phyloP scores from a whole-genome alignment of 495 filamentous ascomycete genomes.

The Rostrohypoxylon terebratum region DNA sequence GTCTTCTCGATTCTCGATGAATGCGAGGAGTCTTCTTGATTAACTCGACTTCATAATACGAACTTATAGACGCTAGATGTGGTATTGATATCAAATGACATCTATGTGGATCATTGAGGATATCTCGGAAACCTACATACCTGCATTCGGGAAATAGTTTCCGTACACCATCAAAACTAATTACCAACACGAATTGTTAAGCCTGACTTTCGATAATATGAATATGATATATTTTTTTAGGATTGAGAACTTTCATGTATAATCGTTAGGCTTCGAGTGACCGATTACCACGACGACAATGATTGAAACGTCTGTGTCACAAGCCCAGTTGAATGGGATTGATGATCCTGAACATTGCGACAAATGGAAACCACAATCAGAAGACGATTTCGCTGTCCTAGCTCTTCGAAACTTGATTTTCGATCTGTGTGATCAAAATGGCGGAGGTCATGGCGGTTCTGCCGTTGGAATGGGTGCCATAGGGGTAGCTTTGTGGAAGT shows the following conservation, averaged over 20 bases:
- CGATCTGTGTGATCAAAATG: neutral
- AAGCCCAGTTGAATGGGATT: neutral
- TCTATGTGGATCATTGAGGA: neutral
- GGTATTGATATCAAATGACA: neutral
- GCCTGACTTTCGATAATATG: neutral
- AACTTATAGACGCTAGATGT: neutral
- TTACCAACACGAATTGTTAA: neutral
- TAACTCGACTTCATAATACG: no score
- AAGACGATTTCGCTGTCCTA: neutral
- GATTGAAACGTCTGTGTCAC: neutral
- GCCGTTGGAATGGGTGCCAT: neutral
- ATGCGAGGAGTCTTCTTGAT: no score
- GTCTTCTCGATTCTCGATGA: no score
- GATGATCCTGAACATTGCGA: neutral
- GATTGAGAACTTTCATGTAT: neutral
- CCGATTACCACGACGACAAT: neutral
- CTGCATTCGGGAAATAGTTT: neutral
- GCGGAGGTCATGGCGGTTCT: neutral
- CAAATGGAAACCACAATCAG: neutral
- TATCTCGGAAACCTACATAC: neutral
- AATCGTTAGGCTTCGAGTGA: neutral
- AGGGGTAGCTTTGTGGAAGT: neutral
- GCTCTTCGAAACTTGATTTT: neutral
- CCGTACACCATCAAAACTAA: neutral
- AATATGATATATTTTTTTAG: neutral